Conservation (phyloP, 108 stramenopile genomes). For the Schizochytrium sp. region DNA sequence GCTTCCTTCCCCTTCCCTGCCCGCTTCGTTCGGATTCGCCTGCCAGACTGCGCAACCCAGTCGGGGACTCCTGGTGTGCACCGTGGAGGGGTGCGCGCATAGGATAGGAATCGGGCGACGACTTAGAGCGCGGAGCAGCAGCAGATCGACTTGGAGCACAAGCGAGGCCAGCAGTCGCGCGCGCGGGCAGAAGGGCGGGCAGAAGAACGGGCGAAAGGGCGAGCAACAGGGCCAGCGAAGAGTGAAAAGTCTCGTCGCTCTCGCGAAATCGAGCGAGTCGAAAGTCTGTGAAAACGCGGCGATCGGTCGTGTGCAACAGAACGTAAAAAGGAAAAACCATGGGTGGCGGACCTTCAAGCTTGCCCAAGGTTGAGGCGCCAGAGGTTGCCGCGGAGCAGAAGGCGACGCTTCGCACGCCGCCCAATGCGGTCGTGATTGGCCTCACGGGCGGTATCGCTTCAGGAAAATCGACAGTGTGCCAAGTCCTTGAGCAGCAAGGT, state of each 20-base stretch:
- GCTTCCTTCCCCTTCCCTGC: not conserved
- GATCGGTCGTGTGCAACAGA: too few species aligned
- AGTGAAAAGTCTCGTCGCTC: too few species aligned
- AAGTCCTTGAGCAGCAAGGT: not conserved
- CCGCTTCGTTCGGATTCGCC: not conserved
- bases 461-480: not conserved
- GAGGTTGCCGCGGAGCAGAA: not conserved
- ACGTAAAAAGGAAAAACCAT: not conserved
- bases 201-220: too few species aligned
- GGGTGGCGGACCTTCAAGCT: not conserved
- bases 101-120: too few species aligned
- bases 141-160: too few species aligned
- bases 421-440: not conserved
- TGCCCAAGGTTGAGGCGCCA: not conserved
- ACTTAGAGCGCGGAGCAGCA: too few species aligned
- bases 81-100: too few species aligned
- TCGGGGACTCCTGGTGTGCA: not conserved
- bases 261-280: too few species aligned
- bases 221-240: too few species aligned
- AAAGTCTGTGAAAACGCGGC: too few species aligned
- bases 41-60: not conserved
- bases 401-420: not conserved
- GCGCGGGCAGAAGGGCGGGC: too few species aligned
- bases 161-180: too few species aligned
- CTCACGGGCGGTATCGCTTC: not conserved